Base-by-base conservation (phyloP, 139 green algal genomes). In the Ostreobium quekettii region DNA sequence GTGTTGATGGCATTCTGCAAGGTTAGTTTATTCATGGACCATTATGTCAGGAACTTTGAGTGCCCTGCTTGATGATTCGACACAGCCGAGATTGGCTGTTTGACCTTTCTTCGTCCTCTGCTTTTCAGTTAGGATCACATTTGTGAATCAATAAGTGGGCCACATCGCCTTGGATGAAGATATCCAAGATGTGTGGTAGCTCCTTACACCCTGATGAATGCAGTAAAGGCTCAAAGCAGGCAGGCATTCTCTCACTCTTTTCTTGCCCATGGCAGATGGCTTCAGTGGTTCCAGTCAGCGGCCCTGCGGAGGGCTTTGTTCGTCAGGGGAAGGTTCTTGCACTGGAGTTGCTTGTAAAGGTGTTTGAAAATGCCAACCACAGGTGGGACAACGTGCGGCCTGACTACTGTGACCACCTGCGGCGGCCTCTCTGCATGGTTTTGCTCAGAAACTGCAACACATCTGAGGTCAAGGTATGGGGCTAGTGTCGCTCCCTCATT, bases 1-100 rank as follows among this genome's bases (percentile, higher is more conserved):
- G 85, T 96, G 66, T 60, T 97, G 24, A 84, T 74, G 0, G 87
- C 90, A n/a, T 88, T 97, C 65, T 95, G 89, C 80, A 95, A 93
- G 73, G 83, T 93, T n/a, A 48, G 59, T 26, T 3, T 1, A 26
- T 3, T 49, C 47, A 4, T 46, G 36, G 5, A 4, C 31, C 32
- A 35, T 1, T 66, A 4, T 26, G n/a, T 36, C 59, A 4, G 47
- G 5, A n/a, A 7, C 33, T 2, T 30, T 47, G 35, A 7, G 24
- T 3, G 2, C 1, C 31, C 66, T 42, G 39, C 29, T 39, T 49
- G 28, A 11, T 7, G 8, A 36, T n/a, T 36, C 19, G n/a, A 7
- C n/a, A 30, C 22, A 62, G 24, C 8, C 53, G 53, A 22, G 24
- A 30, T 62, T 36, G n/a, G n/a, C n/a, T n/a, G n/a, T n/a, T n/a